These are phyloP conservation scores for Forsythia suspensa DNA, from an alignment of 257 asterid genomes.

Conservation along the genomic window DNA sequence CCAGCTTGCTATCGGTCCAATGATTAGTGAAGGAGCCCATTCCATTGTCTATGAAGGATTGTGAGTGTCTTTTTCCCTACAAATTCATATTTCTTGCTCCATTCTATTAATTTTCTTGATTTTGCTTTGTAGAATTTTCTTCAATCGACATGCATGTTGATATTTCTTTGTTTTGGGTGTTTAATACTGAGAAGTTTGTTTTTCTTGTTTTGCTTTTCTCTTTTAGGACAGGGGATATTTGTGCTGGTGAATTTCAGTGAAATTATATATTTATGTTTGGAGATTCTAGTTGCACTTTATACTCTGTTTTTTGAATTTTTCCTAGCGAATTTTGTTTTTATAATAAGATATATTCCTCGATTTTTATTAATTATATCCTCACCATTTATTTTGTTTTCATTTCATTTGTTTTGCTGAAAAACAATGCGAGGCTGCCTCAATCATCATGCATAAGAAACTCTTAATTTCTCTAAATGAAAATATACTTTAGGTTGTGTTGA, in stretches of 20 bases:
- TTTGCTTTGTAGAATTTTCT: slow-evolving; percentile 10
- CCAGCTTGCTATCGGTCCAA: slow-evolving; percentile 42
- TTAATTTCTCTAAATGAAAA: background rate
- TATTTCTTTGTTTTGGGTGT: background rate
- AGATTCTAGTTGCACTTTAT: background rate
- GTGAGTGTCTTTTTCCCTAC: slow-evolving; percentile 33
- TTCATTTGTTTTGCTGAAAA: background rate
- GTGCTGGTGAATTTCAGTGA: background rate
- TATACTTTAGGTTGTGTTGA: background rate
- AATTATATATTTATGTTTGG: background rate
- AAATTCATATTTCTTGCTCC: background rate
- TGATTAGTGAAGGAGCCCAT: slow-evolving; percentile 50
- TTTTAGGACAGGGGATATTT: background rate
- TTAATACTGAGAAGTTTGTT: slow-evolving; percentile 6
- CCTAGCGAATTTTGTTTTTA: background rate
- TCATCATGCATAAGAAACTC: background rate
- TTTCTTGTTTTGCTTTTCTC: background rate
- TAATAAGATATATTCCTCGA: background rate
- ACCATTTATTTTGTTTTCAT: background rate
- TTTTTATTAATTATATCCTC: slow-evolving; percentile 2
- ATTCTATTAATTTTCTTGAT: slow-evolving; percentile 2
- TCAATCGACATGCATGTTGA: slow-evolving; percentile 25
- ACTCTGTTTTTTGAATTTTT: background rate
- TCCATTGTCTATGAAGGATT: slow-evolving; percentile 56
- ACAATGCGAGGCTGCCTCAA: background rate